Percentiles rank a stretch among this genome's conserved stretches.
These are phyloP conservation scores for Picea abies DNA, from an alignment of 83 land plant species.

Conservation along the genomic window DNA sequence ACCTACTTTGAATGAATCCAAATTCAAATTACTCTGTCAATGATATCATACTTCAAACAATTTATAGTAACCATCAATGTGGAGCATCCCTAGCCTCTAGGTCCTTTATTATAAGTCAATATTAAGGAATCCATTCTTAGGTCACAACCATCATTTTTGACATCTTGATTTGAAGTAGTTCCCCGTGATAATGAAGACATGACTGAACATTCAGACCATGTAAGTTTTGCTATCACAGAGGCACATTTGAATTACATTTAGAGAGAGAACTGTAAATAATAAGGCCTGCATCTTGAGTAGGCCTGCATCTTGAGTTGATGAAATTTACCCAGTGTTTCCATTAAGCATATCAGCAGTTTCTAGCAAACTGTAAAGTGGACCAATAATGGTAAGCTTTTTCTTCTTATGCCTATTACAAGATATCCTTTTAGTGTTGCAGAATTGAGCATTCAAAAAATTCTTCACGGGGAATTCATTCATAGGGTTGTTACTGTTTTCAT, in stretches of 20 bases:
- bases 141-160: not conserved
- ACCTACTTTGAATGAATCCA: not conserved
- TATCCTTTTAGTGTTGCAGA: no score
- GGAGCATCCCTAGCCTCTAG: not conserved
- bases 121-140: not conserved
- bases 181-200: not conserved
- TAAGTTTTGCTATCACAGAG: not conserved
- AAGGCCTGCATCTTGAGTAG: not conserved
- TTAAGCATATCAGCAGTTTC: not conserved
- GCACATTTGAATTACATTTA: not conserved
- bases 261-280: not conserved
- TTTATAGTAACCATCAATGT: not conserved
- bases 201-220: not conserved
- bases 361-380: not conserved
- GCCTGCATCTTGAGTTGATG: no score
- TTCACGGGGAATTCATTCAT: not conserved
- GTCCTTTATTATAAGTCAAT: not conserved
- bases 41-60: not conserved
- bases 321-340: not conserved
- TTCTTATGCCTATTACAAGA: no score
- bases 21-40: not conserved
- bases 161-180: not conserved
- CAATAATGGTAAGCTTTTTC: no score
- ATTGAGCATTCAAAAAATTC: not conserved
- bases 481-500: not conserved